Evolutionary conservation across 495 filamentous ascomycete genomes (phyloP), one percentile per base, ranked within the genome.

Genomic region (Aspergillus haitiensis): DNA sequence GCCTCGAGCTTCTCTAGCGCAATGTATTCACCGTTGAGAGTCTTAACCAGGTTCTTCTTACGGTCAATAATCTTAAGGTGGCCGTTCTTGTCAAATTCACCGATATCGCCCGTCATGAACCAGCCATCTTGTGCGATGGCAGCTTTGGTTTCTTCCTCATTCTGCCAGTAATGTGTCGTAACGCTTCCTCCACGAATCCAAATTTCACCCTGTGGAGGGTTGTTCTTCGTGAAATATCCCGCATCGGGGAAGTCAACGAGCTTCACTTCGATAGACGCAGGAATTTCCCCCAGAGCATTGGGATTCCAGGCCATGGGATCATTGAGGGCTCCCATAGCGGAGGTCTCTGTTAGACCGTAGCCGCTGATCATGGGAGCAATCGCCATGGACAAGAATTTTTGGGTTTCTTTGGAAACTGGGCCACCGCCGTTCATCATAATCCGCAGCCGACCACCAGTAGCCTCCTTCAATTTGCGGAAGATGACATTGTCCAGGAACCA

Each of bases 1-100:
- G 92, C 93, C 78, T 98, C 94, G 53, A 98, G 90, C 84, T 98
- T 98, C 86, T 98, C 94, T 16, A 98, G 83, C 35, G 94, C 94
- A 70, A 98, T 97, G 75, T 98, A 98, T 79, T 98, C 94, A 67
- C 94, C 94, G 70, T 93, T 91, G 56, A 89, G 80, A 3, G 92
- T 98, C 86, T 97, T 97, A 72, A 96, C 88, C 61, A 97, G 75
- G 72, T 97, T 97, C 88, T 97, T 97, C 89, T 96, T 97, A 67
- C 92, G 90, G 75, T 97, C 92, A 67, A 97, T 96, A 72, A 97
- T 89, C 67, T 81, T 84, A 52, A 97, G 77, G 68, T 96, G 87
- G 59, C 92, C 92, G 67, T 87, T 83, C 59, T 77, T 67, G 70
- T 93, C 88, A 75, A 88, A 97, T 78, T 97, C 90, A 66, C 92